Evolutionary conservation across 176 grass and related monocot genomes (phyloP).

Genomic region (Bolboschoenus planiculmis): DNA sequence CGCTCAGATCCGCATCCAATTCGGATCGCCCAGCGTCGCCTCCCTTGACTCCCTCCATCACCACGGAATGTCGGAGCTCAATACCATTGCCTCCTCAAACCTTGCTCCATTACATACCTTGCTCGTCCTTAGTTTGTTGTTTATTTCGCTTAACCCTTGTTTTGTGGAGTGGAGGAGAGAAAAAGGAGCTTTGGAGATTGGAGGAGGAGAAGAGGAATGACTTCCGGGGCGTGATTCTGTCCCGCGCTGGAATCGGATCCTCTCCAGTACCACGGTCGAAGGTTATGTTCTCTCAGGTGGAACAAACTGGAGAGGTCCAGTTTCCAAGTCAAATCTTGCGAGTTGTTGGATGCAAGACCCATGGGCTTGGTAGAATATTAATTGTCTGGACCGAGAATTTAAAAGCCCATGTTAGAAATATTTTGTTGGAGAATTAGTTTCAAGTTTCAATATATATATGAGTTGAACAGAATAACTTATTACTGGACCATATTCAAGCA

Average conservation of each 20-base stretch:
- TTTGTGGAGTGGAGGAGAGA: constrained; percentile 17
- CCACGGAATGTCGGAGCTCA: constrained; percentile 29
- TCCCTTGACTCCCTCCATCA: constrained; percentile 64
- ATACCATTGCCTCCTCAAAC: constrained; percentile 9
- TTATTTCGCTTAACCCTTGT: background rate
- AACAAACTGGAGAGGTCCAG: background rate
- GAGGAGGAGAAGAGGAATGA: background rate
- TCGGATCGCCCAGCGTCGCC: constrained; percentile 43
- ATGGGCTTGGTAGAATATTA: background rate
- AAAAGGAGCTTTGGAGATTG: background rate
- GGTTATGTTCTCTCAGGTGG: background rate
- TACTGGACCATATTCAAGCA: background rate
- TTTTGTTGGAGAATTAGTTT: background rate
- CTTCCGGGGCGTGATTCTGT: background rate
- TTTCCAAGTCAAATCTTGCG: background rate
- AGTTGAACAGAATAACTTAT: background rate
- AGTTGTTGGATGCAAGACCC: background rate
- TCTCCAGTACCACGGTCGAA: background rate
- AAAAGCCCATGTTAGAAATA: background rate
- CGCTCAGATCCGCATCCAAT: constrained; percentile 37
- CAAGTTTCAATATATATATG: background rate
- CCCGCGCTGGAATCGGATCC: constrained; percentile 27
- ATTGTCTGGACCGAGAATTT: background rate
- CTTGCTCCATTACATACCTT: constrained; percentile 3
- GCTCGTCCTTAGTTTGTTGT: background rate